Base-by-base conservation (phyloP, 2,329 filamentous ascomycete species). In the Ambrosiella xylebori region DNA sequence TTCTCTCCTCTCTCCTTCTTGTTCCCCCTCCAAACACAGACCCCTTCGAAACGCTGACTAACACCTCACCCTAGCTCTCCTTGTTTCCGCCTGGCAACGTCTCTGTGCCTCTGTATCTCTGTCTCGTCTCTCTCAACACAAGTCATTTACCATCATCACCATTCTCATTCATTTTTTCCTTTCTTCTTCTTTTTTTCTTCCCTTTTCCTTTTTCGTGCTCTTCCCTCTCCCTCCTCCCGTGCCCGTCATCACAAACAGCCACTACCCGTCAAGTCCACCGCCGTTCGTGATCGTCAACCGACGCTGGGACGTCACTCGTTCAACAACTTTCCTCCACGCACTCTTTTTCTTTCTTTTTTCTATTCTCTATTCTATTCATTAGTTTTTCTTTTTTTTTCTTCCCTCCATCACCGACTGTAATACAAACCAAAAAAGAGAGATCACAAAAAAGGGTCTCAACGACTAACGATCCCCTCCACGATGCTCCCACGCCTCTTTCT, bases 401-500 rank as follows among this genome's bases (percentile, higher is more conserved):
- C 27, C 27, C 27, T 5, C 27, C 27, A 27, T 27, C 27, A 27
- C 3, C 27, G 5, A 27, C 27, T 4, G 27, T 27, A 27, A 27
- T 27, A 27, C 4, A 27, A 27, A 27, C 27, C 27, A 27, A 3
- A 27, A 27, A 27, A 27, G 27, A 27, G 27, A 27, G 27, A 27
- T 27, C 27, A 27, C 27, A 27, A 27, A 39, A 11, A 12, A 54
- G n/a, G 19, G 44, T 47, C 44, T 47, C 44, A 17, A 47, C 44
- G 44, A 47, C 44, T 8, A 13, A 15, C n/a, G 8, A 15, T n/a
- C 44, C 7, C 19, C 8, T 17, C 44, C 49, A 57, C n/a, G 12
- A 60, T 60, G 58, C 15, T 52, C 11, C 58, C 54, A 19, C 54
- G 57, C 44, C 39, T 49, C 49, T 19, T 60, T 36, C 40, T 60